These are phyloP conservation scores for Penicillium aurantiogriseum DNA, from an alignment of 2,329 filamentous ascomycete genomes.

Conservation along the genomic window DNA sequence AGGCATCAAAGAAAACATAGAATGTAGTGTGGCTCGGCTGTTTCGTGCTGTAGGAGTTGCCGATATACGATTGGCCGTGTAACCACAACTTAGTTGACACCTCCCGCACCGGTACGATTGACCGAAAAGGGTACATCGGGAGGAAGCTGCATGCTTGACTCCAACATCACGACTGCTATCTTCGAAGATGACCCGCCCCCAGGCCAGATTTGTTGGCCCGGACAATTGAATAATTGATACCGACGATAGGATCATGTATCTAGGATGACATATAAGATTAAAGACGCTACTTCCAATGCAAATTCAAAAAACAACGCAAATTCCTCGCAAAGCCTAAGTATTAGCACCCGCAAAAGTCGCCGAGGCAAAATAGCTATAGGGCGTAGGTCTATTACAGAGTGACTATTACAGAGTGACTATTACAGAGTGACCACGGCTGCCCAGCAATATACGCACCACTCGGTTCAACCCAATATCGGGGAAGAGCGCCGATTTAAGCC, in stretches of 20 bases:
- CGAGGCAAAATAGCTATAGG: constrained; percentile 40
- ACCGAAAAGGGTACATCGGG: constrained; percentile 34
- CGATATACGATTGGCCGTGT: constrained; percentile 46
- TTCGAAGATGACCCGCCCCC: constrained; percentile 44
- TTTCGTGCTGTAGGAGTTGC: constrained; percentile 46
- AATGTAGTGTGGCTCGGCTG: constrained; percentile 52
- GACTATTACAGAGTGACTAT: no score
- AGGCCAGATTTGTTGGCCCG: constrained; percentile 41
- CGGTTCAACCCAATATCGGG: not conserved
- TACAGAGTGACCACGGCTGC: constrained; percentile 23
- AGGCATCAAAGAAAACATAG: constrained; percentile 36
- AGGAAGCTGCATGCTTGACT: constrained; percentile 24
- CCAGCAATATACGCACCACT: not conserved
- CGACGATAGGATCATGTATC: not conserved
- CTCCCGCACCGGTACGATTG: constrained; percentile 43
- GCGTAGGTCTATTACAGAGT: constrained; percentile 36
- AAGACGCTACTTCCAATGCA: not conserved
- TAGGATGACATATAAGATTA: no score
- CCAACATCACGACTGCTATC: constrained; percentile 28
- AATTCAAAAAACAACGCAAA: not conserved
- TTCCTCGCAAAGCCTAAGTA: constrained; percentile 6
- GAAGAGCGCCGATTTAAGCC: not conserved
- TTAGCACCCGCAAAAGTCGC: constrained; percentile 29
- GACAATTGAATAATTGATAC: not conserved
- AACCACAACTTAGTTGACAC: constrained; percentile 47